A percentile compares a stretch with the other conserved stretches of the same genome.
Evolutionary conservation across 768 basidiomycete genomes (phyloP).

Genomic region (Russula virescens): DNA sequence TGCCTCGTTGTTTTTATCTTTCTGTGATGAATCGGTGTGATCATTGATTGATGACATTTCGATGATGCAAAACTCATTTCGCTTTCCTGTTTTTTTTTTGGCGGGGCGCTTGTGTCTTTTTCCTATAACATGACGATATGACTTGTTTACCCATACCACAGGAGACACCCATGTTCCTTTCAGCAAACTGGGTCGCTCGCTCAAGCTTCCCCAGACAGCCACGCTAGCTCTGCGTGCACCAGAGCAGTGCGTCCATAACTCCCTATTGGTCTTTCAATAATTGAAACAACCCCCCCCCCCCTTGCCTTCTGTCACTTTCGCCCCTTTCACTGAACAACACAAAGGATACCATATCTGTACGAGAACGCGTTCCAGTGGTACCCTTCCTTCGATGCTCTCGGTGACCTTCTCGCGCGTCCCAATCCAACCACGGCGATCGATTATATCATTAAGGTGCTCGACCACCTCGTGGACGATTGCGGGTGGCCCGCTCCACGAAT

Average conservation of each 20-base stretch:
- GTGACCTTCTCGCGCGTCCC: slow-evolving; percentile 62
- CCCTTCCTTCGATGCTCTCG: slow-evolving; percentile 71
- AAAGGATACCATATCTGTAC: slow-evolving; percentile 71
- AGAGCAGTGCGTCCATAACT: slow-evolving; percentile 47
- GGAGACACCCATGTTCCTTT: slow-evolving; percentile 83
- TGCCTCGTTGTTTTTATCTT: neutral
- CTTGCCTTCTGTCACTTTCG: too few relatives aligned
- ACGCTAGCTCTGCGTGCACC: slow-evolving; percentile 76
- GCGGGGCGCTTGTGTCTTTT: neutral
- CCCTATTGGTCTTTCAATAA: neutral
- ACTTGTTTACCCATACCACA: slow-evolving; percentile 28
- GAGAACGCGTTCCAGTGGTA: slow-evolving; percentile 86
- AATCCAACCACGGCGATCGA: slow-evolving; percentile 68
- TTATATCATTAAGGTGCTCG: slow-evolving; percentile 46
- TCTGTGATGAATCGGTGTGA: too few relatives aligned
- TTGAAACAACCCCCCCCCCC: neutral
- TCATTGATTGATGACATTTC: too few relatives aligned
- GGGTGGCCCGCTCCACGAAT: slow-evolving; percentile 64
- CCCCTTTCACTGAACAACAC: neutral
- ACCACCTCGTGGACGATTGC: slow-evolving; percentile 54
- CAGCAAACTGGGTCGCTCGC: slow-evolving; percentile 57
- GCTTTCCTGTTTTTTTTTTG: neutral
- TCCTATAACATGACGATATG: neutral
- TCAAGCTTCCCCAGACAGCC: slow-evolving; percentile 89
- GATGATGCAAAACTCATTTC: too few relatives aligned